Evolutionary conservation across 2,329 filamentous ascomycete species (phyloP).

Genomic region (Cryoendolithus antarcticus): DNA sequence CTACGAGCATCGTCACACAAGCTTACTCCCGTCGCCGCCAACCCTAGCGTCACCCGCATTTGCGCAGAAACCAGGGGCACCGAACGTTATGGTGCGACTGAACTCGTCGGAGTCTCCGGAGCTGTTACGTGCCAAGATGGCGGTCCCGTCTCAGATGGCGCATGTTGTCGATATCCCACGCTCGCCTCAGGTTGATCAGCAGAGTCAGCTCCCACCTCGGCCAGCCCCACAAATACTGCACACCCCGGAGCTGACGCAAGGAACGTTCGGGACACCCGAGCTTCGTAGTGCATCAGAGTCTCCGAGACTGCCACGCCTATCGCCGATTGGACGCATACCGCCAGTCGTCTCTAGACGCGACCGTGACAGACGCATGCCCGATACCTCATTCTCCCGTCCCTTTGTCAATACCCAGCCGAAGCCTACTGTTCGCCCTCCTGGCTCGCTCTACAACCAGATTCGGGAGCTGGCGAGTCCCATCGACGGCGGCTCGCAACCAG

Average conservation of each 20-base stretch:
- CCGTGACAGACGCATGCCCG: constrained; percentile 52
- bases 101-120: too few relatives aligned
- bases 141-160: background rate
- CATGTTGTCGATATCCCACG: background rate
- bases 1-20: too few relatives aligned
- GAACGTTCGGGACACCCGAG: constrained; percentile 20
- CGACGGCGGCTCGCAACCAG: constrained; percentile 14
- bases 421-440: constrained; percentile 16
- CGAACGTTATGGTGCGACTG: too few relatives aligned
- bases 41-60: too few relatives aligned
- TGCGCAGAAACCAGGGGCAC: too few relatives aligned
- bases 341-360: constrained; percentile 58
- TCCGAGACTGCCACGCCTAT: constrained; percentile 38
- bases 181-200: background rate
- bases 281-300: constrained; percentile 41
- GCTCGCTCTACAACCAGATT: constrained; percentile 20
- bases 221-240: too few relatives aligned
- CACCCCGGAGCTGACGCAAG: constrained; percentile 6
- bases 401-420: constrained; percentile 43
- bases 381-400: constrained; percentile 75
- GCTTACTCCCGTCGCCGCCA: too few relatives aligned
- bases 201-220: too few relatives aligned
- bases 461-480: constrained; percentile 21
- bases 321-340: constrained; percentile 77
- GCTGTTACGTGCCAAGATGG: too few relatives aligned